Percentiles rank a stretch among this genome's conserved stretches.
These are phyloP conservation scores for Betula pendula DNA, from an alignment of 306 rosid genomes.

Conservation along the genomic window DNA sequence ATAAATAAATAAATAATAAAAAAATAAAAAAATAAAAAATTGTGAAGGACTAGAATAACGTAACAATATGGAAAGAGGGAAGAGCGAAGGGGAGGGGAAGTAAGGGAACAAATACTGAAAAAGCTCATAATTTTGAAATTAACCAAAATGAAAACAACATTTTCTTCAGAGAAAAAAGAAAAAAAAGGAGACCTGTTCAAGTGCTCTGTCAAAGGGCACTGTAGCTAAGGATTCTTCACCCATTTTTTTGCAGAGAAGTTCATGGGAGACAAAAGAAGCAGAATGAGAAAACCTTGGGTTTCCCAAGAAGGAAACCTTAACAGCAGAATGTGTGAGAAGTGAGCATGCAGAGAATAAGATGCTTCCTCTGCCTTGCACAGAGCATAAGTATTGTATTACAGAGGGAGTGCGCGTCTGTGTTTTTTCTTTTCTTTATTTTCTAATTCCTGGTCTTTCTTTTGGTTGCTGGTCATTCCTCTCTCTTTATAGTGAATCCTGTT, in stretches of 20 bases:
- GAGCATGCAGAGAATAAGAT: constrained; percentile 29
- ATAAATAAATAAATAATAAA: too few relatives aligned
- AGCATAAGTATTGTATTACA: constrained; percentile 15
- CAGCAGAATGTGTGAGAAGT: constrained; percentile 41
- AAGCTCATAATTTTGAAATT: constrained; percentile 10
- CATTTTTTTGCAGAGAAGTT: constrained; percentile 52
- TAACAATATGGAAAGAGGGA: constrained; percentile 9
- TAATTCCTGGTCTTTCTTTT: constrained; percentile 11
- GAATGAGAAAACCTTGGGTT: constrained; percentile 25
- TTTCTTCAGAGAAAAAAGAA: not conserved
- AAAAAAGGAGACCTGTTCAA: constrained; percentile 58
- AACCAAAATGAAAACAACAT: constrained; percentile 9
- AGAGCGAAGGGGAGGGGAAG: not conserved
- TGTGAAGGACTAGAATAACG: constrained; percentile 3
- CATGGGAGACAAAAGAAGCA: constrained; percentile 41
- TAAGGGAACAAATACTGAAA: not conserved
- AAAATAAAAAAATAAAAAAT: too few relatives aligned
- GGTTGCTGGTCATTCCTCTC: constrained; percentile 15
- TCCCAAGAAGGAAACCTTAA: constrained; percentile 38
- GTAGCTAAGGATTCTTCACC: constrained; percentile 50
- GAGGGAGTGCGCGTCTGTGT: constrained; percentile 16
- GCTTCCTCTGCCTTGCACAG: constrained; percentile 24
- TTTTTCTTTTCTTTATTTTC: not conserved
- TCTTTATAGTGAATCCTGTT: constrained; percentile 36
- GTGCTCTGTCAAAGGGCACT: constrained; percentile 69